These are phyloP conservation scores for Acacia confusa DNA, from an alignment of 306 rosid genomes.

Conservation along the genomic window DNA sequence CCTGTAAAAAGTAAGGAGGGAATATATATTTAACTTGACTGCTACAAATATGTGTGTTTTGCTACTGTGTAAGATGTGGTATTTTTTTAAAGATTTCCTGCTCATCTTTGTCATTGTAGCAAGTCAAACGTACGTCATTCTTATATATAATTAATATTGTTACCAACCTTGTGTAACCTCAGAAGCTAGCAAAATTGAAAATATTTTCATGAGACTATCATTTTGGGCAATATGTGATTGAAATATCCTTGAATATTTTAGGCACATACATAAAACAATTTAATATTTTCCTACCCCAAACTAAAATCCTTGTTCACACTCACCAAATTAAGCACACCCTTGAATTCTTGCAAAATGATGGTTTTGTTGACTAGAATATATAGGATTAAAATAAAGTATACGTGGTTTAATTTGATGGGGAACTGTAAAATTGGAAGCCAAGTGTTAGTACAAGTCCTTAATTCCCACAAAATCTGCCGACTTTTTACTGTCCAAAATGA, in stretches of 20 bases:
- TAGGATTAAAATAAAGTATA: background rate
- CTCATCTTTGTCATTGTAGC: background rate
- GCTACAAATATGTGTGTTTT: background rate
- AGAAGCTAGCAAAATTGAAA: background rate
- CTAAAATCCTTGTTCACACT: background rate
- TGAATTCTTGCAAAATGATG: background rate
- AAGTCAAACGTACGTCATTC: background rate
- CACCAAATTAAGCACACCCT: background rate
- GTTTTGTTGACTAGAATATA: background rate
- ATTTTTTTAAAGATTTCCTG: background rate
- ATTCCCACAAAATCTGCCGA: background rate
- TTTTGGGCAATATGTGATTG: background rate
- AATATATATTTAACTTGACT: background rate
- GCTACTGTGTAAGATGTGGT: background rate
- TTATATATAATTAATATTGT: background rate
- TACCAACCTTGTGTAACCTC: background rate
- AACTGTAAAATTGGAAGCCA: conserved; percentile 9
- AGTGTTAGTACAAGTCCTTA: background rate
- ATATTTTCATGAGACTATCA: background rate
- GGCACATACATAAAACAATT: background rate
- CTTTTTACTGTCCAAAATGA: background rate
- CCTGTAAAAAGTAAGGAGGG: no score
- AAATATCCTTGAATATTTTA: background rate
- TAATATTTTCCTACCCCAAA: background rate
- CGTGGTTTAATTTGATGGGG: background rate